Percentiles rank a stretch among this genome's conserved stretches.
These are phyloP conservation scores for Typha latifolia DNA, from an alignment of 176 grass and related monocot genomes.

Conservation along the genomic window DNA sequence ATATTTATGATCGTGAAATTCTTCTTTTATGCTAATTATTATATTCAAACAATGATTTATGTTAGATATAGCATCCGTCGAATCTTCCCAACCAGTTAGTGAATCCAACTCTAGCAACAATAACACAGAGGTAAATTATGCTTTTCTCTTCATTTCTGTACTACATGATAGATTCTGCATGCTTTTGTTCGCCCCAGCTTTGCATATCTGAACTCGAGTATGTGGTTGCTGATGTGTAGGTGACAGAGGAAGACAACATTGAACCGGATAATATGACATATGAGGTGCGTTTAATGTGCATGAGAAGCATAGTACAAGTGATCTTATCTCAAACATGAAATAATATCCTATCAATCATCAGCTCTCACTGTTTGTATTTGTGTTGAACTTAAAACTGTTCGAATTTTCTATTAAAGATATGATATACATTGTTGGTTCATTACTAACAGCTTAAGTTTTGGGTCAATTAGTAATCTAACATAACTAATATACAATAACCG, in stretches of 20 bases:
- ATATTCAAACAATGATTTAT: neutral
- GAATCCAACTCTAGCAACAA: neutral
- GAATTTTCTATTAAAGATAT: too few relatives aligned
- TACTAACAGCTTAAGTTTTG: too few relatives aligned
- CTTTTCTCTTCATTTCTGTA: neutral
- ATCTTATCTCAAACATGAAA: too few relatives aligned
- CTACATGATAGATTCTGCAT: too few relatives aligned
- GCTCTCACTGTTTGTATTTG: too few relatives aligned
- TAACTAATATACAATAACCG: too few relatives aligned
- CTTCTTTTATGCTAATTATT: neutral
- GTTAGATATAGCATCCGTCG: neutral
- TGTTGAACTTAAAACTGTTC: too few relatives aligned
- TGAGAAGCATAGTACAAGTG: too few relatives aligned
- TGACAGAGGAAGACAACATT: constrained; percentile 38
- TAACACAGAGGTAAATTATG: neutral
- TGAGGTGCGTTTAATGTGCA: constrained; percentile 37
- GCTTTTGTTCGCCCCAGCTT: too few relatives aligned
- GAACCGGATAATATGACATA: constrained; percentile 82
- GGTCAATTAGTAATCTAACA: too few relatives aligned
- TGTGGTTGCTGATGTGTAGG: constrained; percentile 23
- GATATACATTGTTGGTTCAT: too few relatives aligned
- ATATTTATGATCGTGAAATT: neutral
- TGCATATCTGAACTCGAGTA: neutral
- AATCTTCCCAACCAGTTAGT: neutral
- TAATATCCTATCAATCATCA: too few relatives aligned